phyloP scores from a whole-genome alignment of 2,329 filamentous ascomycete genomes.

The Grosmannia penicillata region DNA sequence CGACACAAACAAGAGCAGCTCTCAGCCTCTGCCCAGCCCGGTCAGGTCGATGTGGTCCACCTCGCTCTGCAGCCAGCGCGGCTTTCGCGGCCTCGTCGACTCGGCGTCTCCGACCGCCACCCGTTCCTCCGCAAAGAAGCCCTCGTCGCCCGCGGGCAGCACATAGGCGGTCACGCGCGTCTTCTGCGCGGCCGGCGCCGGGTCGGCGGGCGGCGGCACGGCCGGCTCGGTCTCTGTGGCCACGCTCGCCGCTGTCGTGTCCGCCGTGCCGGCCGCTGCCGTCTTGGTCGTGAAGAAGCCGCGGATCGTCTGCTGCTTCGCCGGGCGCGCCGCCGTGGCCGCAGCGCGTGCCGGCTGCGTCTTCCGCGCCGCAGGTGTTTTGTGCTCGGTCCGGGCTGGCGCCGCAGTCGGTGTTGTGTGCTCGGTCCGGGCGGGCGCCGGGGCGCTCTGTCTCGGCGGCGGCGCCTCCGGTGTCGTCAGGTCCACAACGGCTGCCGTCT shows the following conservation, averaged over 20 bases:
- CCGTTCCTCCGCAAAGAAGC: slow-evolving; percentile 15
- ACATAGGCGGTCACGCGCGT: slow-evolving; percentile 12
- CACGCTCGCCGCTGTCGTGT: not conserved
- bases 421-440: too few relatives aligned
- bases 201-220: too few relatives aligned
- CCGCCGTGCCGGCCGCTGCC: not conserved
- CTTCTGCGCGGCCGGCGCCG: not conserved
- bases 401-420: not conserved
- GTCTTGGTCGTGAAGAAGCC: slow-evolving; percentile 1
- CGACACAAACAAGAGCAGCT: not conserved
- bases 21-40: not conserved
- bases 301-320: slow-evolving; percentile 6
- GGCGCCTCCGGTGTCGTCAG: slow-evolving; percentile 1
- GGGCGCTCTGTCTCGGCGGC: too few relatives aligned
- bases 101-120: slow-evolving; percentile 9
- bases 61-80: slow-evolving; percentile 4
- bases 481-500: not conserved
- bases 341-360: too few relatives aligned
- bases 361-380: too few relatives aligned
- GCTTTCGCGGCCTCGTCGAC: not conserved
- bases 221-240: too few relatives aligned
- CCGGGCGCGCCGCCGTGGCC: too few relatives aligned
- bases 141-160: slow-evolving; percentile 12
- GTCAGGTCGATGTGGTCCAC: slow-evolving; percentile 5
- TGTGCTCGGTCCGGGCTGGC: not conserved